These are phyloP conservation scores for Podaxis sp. DNA, from an alignment of 768 basidiomycete species.

Conservation along the genomic window DNA sequence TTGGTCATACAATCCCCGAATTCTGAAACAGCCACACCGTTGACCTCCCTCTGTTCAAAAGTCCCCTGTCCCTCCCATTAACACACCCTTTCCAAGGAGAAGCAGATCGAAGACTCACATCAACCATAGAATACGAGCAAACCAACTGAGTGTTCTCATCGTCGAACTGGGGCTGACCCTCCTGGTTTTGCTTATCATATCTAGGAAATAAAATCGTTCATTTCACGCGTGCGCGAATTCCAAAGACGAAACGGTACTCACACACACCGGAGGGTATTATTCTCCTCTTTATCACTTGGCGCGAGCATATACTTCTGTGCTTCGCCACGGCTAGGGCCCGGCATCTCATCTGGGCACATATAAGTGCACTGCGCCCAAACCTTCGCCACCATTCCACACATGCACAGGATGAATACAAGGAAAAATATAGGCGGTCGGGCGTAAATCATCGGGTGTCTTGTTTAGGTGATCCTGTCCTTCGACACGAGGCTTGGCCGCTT, in stretches of 20 bases:
- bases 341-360: neutral
- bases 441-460: neutral
- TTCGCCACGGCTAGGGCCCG: too few relatives aligned
- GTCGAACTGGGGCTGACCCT: neutral
- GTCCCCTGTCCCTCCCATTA: neutral
- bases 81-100: neutral
- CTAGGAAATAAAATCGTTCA: neutral
- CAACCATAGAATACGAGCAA: neutral
- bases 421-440: slow-evolving; percentile 1
- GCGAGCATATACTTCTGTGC: neutral
- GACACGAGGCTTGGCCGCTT: neutral
- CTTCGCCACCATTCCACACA: neutral
- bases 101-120: neutral
- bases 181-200: neutral
- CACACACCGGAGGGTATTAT: neutral
- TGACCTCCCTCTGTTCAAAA: slow-evolving; percentile 1
- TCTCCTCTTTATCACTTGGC: neutral
- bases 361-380: neutral
- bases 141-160: neutral
- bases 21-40: neutral
- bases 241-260: neutral
- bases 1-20: neutral
- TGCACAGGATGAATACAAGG: neutral
- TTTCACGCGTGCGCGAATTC: too few relatives aligned
- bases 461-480: neutral